phyloP scores from a whole-genome alignment of 2,329 filamentous ascomycete species.

The Exophiala alcalophila region DNA sequence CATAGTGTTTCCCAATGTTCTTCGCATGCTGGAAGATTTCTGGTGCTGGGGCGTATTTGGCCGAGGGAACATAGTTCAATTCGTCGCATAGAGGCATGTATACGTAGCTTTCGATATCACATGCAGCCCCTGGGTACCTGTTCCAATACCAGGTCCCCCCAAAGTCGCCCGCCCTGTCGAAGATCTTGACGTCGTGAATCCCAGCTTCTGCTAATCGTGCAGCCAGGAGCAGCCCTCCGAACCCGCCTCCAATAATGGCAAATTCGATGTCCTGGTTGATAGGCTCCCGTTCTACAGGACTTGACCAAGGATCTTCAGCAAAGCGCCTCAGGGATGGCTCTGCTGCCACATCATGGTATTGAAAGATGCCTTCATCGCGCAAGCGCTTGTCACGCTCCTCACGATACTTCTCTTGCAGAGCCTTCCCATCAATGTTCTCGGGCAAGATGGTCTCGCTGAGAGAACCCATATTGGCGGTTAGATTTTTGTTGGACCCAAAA shows the following conservation, averaged over 20 bases:
- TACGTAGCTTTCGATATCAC: constrained; percentile 5
- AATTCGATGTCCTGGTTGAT: constrained; percentile 17
- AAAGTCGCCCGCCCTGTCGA: constrained; percentile 36
- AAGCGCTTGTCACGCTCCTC: constrained; percentile 20
- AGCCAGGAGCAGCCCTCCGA: constrained; percentile 22
- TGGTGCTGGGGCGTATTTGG: constrained; percentile 12
- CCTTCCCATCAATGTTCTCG: too few species aligned
- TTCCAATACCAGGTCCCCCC: constrained; percentile 31
- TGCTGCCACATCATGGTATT: constrained; percentile 18
- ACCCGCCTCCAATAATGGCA: constrained; percentile 28
- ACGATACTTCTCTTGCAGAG: constrained; percentile 14
- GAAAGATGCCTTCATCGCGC: constrained; percentile 14
- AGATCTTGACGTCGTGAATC: constrained; percentile 17
- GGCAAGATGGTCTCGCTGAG: too few species aligned
- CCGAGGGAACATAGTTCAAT: constrained; percentile 16
- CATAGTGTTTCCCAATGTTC: constrained; percentile 4
- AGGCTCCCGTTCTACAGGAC: constrained; percentile 7
- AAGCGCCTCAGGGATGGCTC: constrained; percentile 17
- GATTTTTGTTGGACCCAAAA: too few species aligned
- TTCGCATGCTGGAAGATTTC: constrained; percentile 8
- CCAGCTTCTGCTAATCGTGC: constrained; percentile 16
- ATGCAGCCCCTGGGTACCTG: constrained; percentile 6
- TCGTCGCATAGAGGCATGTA: constrained; percentile 15
- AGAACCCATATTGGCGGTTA: too few species aligned
- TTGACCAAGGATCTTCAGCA: constrained; percentile 18